These are phyloP conservation scores for Cladosporium sp. DNA, from an alignment of 2,329 filamentous ascomycete species.

Conservation along the genomic window DNA sequence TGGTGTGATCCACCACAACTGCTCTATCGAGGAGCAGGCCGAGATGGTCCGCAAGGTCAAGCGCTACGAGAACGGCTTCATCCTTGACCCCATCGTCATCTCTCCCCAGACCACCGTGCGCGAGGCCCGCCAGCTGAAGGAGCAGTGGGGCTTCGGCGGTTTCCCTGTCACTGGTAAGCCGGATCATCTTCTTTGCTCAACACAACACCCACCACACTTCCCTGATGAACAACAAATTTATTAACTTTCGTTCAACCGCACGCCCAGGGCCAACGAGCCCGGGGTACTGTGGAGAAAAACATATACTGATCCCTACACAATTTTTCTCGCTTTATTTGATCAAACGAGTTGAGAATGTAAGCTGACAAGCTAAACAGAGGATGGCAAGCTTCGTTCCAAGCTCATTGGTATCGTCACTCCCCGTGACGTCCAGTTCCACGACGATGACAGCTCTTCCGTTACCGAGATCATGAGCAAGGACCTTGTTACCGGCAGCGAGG, in stretches of 20 bases:
- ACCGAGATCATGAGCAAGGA: slow-evolving; percentile 94
- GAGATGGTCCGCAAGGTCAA: slow-evolving; percentile 99
- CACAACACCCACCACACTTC: slow-evolving; percentile 35
- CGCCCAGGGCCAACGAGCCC: slow-evolving; percentile 56
- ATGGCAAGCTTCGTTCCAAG: slow-evolving; percentile 90
- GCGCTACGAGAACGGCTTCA: slow-evolving; percentile 99
- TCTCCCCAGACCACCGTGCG: slow-evolving; percentile 83
- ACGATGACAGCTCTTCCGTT: slow-evolving; percentile 69
- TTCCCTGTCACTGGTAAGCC: slow-evolving; percentile 96
- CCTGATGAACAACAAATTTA: slow-evolving; percentile 76
- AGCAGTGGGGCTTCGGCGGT: slow-evolving; percentile 97
- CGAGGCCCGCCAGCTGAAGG: slow-evolving; percentile 89
- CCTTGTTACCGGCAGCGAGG: slow-evolving; percentile 81
- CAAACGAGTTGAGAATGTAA: background rate
- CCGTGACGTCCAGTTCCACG: slow-evolving; percentile 96
- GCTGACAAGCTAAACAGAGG: slow-evolving; percentile 60
- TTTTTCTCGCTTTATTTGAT: background rate
- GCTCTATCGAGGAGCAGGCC: slow-evolving; percentile 93
- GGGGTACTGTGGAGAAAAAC: slow-evolving; percentile 39
- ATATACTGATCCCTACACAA: slow-evolving; percentile 24
- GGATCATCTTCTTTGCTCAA: slow-evolving; percentile 22
- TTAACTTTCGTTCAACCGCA: slow-evolving; percentile 99
- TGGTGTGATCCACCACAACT: slow-evolving; percentile 99
- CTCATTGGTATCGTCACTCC: slow-evolving; percentile 97
- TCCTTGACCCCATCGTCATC: slow-evolving; percentile 91